Evolutionary conservation across 495 filamentous ascomycete genomes (phyloP), one percentile per base, ranked within the genome.

Genomic region (Ascodesmis nigricans): DNA sequence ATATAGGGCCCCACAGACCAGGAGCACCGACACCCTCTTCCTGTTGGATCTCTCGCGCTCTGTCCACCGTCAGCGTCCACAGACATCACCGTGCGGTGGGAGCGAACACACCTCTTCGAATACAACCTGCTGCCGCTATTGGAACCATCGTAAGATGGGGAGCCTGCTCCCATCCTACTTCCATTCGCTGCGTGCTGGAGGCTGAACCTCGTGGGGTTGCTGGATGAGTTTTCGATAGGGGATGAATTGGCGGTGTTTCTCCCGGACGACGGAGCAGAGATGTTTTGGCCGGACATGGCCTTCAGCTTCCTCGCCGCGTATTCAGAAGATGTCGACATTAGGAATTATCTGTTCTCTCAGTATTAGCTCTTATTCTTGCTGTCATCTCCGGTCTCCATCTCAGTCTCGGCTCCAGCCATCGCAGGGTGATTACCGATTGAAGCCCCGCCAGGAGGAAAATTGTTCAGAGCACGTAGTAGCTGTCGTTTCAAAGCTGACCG

Each of bases 1-100:
- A 84, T 34, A 87, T 87, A 24, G 87, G 83, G 19, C 81, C 84
- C 87, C 90, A 95, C 18, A 83, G 70, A 53, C 77, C 80, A 32
- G 79, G 65, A 43, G 73, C 71, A 40, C 61, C 45, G 21, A 68
- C 60, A 24, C 82, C 83, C 64, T 95, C 90, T 58, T 95, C 82
- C 23, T 82, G 82, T 59, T 95, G 90, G 41, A 95, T 92, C 53
- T 97, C 87, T 55, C 87, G 68, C 25, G 90, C 81, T 42, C 84
- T 91, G 48, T 29, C 38, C 35, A 17, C 38, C 18, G 36, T 45
- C 44, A 46, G 49, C 22, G 35, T 35, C 23, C 31, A 22, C 17
- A 20, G 10, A 26, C 28, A 46, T 15, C 21, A 31, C 1, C 10
- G 29, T 38, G 45, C 42, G 46, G 41, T 38, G 52, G 25, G 37